Conservation (phyloP, 768 basidiomycete genomes). For the Phylloporus sp. region DNA sequence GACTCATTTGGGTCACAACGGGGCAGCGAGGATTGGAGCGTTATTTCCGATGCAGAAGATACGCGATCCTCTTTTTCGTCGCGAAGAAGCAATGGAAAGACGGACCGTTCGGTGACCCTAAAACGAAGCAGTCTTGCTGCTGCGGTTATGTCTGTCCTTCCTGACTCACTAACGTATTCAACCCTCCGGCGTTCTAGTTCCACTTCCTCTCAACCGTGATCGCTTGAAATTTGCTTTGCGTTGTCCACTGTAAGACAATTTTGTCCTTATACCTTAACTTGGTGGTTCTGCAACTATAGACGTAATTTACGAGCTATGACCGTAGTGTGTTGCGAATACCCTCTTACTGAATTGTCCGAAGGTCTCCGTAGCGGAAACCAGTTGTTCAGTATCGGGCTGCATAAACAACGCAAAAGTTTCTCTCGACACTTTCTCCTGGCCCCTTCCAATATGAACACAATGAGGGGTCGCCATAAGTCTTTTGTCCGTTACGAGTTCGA, state of each 20-base stretch:
- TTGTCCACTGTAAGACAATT: slow-evolving; percentile 4
- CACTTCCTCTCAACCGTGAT: slow-evolving; percentile 26
- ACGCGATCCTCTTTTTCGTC: slow-evolving; percentile 52
- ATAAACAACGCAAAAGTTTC: slow-evolving; percentile 90
- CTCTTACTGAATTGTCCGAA: slow-evolving; percentile 90
- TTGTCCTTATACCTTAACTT: slow-evolving; percentile 3
- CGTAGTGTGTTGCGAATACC: slow-evolving; percentile 58
- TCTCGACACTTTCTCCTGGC: slow-evolving; percentile 52
- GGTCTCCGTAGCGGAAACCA: slow-evolving; percentile 62
- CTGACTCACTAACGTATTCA: slow-evolving; percentile 45
- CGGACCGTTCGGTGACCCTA: slow-evolving; percentile 33
- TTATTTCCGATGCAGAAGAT: slow-evolving; percentile 75
- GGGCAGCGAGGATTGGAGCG: slow-evolving; percentile 83
- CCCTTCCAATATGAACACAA: slow-evolving; percentile 74
- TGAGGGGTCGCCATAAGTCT: slow-evolving; percentile 89
- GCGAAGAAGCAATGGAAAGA: slow-evolving; percentile 36
- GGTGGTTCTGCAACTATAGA: slow-evolving; percentile 6
- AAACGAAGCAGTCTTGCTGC: slow-evolving; percentile 63
- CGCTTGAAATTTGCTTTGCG: neutral
- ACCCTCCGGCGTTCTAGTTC: slow-evolving; percentile 39
- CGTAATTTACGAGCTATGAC: slow-evolving; percentile 19
- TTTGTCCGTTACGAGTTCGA: slow-evolving; percentile 81
- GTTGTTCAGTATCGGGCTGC: slow-evolving; percentile 82
- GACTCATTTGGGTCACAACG: slow-evolving; percentile 53
- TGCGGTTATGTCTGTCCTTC: slow-evolving; percentile 57